Evolutionary conservation across 1,284 basidiomycete species (phyloP), one percentile per base, ranked within the genome.

Genomic region (Ceratorhiza oryzae-sativae): DNA sequence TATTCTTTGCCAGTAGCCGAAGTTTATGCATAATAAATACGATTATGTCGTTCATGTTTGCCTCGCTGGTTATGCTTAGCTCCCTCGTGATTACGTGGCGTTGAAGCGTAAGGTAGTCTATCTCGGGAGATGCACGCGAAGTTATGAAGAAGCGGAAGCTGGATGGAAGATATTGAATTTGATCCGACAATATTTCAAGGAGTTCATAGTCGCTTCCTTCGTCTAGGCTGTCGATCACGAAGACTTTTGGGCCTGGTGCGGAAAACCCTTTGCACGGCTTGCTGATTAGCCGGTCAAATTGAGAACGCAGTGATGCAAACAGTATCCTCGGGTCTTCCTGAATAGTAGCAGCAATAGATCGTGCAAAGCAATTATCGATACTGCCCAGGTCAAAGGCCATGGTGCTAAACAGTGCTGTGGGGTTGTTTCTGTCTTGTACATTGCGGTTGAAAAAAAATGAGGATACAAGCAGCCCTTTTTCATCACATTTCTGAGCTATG

Each of bases 401-500:
- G 2, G 67, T 59, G 23, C 8, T 58, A 42, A 71, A n/a, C 4
- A 71, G 30, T 4, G 18, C 12, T 2, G 3, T 46, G 8, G 67
- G 30, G 8, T 10, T 58, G 23, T 42, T 59, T 15, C 67, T 32
- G 20, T 71, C 67, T 2, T 30, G 3, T 10, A 36, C 20, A 3
- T 10, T 13, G 32, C 27, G 27, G 55, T 36, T 58, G 32, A 56
- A 56, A 27, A 32, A 56, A 32, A 60, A 60, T 39, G 74, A 76
- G 2, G 77, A 73, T 6, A 60, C 71, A n/a, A 77, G 72, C 1
- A 63, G 32, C 3, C 61, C 45, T 9, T 53, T 49, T 10, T 75
- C 56, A 34, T 32, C 71, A 34, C 72, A 76, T 48, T 42, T 42
- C 30, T 71, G 42, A 3, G 77, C 75, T 62, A 77, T 39, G 20